A percentile compares a stretch with the other conserved stretches of the same genome.
Conservation (phyloP, 306 rosid genomes). For the Senna tora region DNA sequence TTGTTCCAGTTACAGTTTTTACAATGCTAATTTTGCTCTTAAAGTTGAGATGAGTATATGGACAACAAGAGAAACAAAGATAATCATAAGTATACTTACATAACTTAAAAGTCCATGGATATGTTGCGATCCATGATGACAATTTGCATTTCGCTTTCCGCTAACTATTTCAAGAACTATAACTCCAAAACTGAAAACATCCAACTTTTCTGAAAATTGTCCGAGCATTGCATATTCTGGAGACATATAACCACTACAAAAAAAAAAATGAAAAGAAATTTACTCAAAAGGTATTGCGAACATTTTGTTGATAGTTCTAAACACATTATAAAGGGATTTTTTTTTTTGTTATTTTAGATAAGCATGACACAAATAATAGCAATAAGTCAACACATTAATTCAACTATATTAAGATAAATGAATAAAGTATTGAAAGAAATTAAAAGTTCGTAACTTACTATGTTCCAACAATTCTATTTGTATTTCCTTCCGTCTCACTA, state of each 20-base stretch:
- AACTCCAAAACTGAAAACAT: constrained; percentile 28
- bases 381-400: too few species aligned
- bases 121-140: background rate
- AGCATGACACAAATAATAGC: background rate
- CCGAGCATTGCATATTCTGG: constrained; percentile 23
- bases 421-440: too few species aligned
- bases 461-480: constrained; percentile 43
- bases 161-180: constrained; percentile 23
- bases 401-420: background rate
- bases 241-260: constrained; percentile 4
- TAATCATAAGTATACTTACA: constrained; percentile 12
- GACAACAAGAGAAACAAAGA: background rate
- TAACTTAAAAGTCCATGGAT: constrained; percentile 6
- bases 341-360: too few species aligned
- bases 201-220: background rate
- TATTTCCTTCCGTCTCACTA: constrained; percentile 36
- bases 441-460: constrained; percentile 37
- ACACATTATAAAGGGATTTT: too few species aligned
- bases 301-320: too few species aligned
- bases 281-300: background rate
- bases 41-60: too few species aligned
- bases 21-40: too few species aligned
- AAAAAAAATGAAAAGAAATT: background rate
- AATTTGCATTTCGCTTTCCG: constrained; percentile 18
- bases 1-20: background rate